These are phyloP conservation scores for Heterobasidion annosum DNA, from an alignment of 1,284 basidiomycete genomes.

Conservation along the genomic window DNA sequence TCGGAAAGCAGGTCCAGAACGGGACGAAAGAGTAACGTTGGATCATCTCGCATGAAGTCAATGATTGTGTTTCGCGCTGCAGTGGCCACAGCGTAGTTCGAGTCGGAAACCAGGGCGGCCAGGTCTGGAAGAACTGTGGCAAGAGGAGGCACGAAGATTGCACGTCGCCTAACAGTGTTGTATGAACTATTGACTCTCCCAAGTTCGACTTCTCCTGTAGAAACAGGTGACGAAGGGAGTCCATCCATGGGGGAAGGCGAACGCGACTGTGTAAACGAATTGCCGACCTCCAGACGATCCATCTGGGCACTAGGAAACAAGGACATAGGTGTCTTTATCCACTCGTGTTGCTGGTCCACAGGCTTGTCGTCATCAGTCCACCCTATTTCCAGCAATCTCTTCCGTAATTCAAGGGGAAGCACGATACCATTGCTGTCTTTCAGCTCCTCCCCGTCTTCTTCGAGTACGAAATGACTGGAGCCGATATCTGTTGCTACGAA, in stretches of 20 bases:
- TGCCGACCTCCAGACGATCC: slow-evolving; percentile 32
- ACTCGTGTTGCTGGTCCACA: slow-evolving; percentile 45
- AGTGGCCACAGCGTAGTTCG: slow-evolving; percentile 45
- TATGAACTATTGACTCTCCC: slow-evolving; percentile 22
- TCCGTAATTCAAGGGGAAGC: slow-evolving; percentile 52
- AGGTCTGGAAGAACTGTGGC: slow-evolving; percentile 44
- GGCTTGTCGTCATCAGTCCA: slow-evolving; percentile 53
- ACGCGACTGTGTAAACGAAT: slow-evolving; percentile 1
- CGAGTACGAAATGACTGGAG: slow-evolving; percentile 41
- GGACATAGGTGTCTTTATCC: slow-evolving; percentile 55
- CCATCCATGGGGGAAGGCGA: slow-evolving; percentile 20
- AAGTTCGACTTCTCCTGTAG: slow-evolving; percentile 10
- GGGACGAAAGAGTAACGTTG: slow-evolving; percentile 53
- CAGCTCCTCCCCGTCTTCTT: slow-evolving; percentile 41
- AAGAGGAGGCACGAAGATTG: slow-evolving; percentile 57
- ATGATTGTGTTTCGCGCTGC: slow-evolving; percentile 48
- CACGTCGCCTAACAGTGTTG: slow-evolving; percentile 42
- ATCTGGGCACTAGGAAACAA: slow-evolving; percentile 47
- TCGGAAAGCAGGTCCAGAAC: slow-evolving; percentile 51
- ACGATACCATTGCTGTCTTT: slow-evolving; percentile 33
- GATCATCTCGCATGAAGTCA: slow-evolving; percentile 73
- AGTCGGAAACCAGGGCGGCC: slow-evolving; percentile 41
- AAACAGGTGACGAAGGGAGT: slow-evolving; percentile 23
- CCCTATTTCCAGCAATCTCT: slow-evolving; percentile 59
- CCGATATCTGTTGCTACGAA: slow-evolving; percentile 70